Evolutionary conservation across 2,329 filamentous ascomycete genomes (phyloP), one percentile per base, ranked within the genome.

Genomic region (Endothia cerciana): DNA sequence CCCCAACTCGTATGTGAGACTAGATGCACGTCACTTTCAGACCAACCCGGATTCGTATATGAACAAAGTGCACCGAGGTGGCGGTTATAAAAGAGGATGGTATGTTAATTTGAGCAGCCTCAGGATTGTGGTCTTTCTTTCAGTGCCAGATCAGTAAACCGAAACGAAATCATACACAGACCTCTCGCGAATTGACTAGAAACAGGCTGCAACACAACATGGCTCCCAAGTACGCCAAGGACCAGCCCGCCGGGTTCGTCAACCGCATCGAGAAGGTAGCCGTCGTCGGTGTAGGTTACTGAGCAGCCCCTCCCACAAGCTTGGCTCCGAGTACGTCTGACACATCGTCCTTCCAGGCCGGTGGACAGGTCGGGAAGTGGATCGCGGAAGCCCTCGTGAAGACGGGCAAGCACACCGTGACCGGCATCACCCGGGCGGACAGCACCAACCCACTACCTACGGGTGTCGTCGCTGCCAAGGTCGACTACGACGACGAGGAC

Each of bases 401-500:
- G 45, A 77, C 76, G 33, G 81, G 81, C 63, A 79, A 79, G 56
- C 81, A 84, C 72, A 79, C 70, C 17, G 73, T 87, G 66, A 86
- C 83, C 1, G 82, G 82, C 66, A 73, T 87, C 49, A 81, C 80
- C 1, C 82, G 84, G 55, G 62, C 69, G 1, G 79, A 77, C 38
- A 82, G 81, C 69, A 78, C 72, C 3, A 74, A 69, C 66, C 76
- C 70, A 0, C 73, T 85, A 3, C 81, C 80, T 8, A 68, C 71
- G 0, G 80, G 75, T 25, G 73, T 83, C 55, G 70, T 71, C 4
- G 72, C 79, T 43, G 77, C 75, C 28, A 73, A 71, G 30, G 73
- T 84, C 65, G 75, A 86, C 75, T 87, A 87, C 73, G 70, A 79
- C 17, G 75, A 83, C 22, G 75, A 79, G 4, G 68, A 71, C 4